Conservation (phyloP, 2,329 filamentous ascomycete genomes). For the Colletotrichum phormii region DNA sequence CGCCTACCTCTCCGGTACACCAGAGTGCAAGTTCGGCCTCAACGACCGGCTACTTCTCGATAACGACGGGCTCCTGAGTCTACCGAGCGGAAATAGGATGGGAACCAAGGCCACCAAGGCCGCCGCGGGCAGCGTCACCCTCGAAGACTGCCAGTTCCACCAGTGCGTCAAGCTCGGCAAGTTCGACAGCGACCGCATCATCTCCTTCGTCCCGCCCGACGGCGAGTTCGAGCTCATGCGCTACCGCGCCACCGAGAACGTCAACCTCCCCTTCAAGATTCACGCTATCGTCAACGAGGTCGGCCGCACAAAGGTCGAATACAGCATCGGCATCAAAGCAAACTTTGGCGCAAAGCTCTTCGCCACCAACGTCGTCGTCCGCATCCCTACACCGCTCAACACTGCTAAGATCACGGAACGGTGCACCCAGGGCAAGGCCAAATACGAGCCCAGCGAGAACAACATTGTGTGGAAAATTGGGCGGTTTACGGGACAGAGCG, state of each 20-base stretch:
- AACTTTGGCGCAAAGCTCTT: conserved; percentile 98
- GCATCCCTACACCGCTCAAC: conserved; percentile 95
- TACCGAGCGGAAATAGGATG: conserved; percentile 80
- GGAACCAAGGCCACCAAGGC: conserved; percentile 93
- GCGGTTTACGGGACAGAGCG: conserved; percentile 97
- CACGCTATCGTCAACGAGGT: conserved; percentile 99
- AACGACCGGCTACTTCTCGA: conserved; percentile 97
- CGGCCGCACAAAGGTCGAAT: conserved; percentile 97
- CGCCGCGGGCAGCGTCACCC: conserved; percentile 91
- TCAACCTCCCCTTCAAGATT: conserved; percentile 98
- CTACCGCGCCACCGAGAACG: conserved; percentile 97
- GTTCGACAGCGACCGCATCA: conserved; percentile 96
- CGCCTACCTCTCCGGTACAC: conserved; percentile 94
- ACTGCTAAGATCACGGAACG: conserved; percentile 94
- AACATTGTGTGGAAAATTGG: conserved; percentile 99
- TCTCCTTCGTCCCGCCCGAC: conserved; percentile 95
- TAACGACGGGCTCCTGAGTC: conserved; percentile 72
- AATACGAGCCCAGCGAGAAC: conserved; percentile 98
- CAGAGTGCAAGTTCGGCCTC: conserved; percentile 98
- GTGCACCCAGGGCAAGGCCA: conserved; percentile 95
- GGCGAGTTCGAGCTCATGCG: conserved; percentile 99
- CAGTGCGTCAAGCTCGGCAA: conserved; percentile 98
- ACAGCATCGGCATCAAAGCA: conserved; percentile 96
- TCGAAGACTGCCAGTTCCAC: conserved; percentile 99
- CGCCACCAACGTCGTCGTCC: conserved; percentile 93